Base-by-base conservation (phyloP, 2,329 filamentous ascomycete species). In the Diaporthe batatas region DNA sequence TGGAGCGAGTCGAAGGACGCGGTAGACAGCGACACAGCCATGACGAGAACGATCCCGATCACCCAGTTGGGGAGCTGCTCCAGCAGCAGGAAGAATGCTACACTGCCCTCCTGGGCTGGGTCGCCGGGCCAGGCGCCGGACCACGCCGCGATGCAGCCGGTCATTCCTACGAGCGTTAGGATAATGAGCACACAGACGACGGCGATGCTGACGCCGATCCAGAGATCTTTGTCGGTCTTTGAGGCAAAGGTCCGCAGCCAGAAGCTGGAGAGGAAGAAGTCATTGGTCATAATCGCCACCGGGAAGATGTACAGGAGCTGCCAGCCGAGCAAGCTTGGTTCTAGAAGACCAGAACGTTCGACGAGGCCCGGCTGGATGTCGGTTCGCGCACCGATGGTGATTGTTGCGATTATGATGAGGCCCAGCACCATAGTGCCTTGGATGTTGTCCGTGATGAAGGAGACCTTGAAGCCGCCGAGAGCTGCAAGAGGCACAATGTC, bases 191-290 rank as follows among this genome's bases (percentile, higher is more conserved):
- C 90, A 32, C 85, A 86, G 4, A 90, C 83, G 10, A 88, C 88
- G 23, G 94, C 93, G 65, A 94, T 86, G n/a, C 88, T 88, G 39
- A 93, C 88, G 64, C 93, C 94, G 70, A 95, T 86, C 86, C 90
- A 91, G 8, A 96, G 88, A 79, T 96, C 93, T 78, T 88, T 91
- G 85, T 96, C 93, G 0, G 92, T 94, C 80, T 89, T 92, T 68
- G 93, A 93, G 23, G 93, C 92, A 78, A 96, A 96, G 6, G 93
- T 93, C 67, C 94, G 91, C 81, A 96, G 89, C 94, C 94, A 96
- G 82, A 94, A 95, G 76, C 90, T 92, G 42, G 93, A 94, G 55
- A 96, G 86, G 85, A 96, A 96, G 86, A 96, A 95, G 84, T 95
- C 91, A 83, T 96, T 96, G 73, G 93, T 95, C 71, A 95, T 80